Evolutionary conservation across 2,329 filamentous ascomycete species (phyloP).

Genomic region (Alternaria solani): DNA sequence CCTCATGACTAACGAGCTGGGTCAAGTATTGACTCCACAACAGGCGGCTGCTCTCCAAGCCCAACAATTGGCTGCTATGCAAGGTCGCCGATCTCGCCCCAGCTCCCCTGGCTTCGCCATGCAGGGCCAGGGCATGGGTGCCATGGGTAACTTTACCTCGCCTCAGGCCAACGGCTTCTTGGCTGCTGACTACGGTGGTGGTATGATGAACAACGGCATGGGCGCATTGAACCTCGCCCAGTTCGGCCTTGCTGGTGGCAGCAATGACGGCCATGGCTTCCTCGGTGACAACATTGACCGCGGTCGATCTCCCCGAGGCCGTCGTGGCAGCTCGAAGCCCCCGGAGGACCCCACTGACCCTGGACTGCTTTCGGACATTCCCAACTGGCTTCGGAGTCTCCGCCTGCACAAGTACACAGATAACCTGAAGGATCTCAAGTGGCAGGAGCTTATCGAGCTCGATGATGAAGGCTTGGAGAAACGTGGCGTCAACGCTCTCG

Average conservation of each 20-base stretch:
- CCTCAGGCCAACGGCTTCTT: slow-evolving; percentile 96
- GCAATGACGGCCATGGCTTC: slow-evolving; percentile 72
- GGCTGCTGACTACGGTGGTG: slow-evolving; percentile 80
- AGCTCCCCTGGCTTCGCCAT: slow-evolving; percentile 88
- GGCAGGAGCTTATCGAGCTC: slow-evolving; percentile 89
- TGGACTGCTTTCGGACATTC: slow-evolving; percentile 89
- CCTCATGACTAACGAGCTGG: slow-evolving; percentile 94
- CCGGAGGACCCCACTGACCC: slow-evolving; percentile 97
- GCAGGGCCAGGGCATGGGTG: slow-evolving; percentile 67
- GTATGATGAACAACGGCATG: slow-evolving; percentile 76
- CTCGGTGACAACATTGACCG: slow-evolving; percentile 92
- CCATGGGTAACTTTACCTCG: slow-evolving; percentile 75
- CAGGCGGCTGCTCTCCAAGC: slow-evolving; percentile 63
- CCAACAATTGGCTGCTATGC: slow-evolving; percentile 84
- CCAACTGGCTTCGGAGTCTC: slow-evolving; percentile 92
- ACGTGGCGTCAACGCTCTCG: slow-evolving; percentile 91
- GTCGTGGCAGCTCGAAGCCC: slow-evolving; percentile 93
- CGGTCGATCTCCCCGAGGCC: slow-evolving; percentile 89
- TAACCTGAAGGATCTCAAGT: slow-evolving; percentile 95
- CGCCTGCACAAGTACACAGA: slow-evolving; percentile 99
- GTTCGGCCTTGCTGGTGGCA: slow-evolving; percentile 64
- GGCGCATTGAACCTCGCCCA: slow-evolving; percentile 75
- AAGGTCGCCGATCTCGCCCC: slow-evolving; percentile 84
- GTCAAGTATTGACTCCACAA: slow-evolving; percentile 77
- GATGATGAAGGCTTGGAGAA: slow-evolving; percentile 94